Evolutionary conservation across 2,329 filamentous ascomycete species (phyloP), one percentile per base, ranked within the genome.

Genomic region (Trichoderma polysporum): DNA sequence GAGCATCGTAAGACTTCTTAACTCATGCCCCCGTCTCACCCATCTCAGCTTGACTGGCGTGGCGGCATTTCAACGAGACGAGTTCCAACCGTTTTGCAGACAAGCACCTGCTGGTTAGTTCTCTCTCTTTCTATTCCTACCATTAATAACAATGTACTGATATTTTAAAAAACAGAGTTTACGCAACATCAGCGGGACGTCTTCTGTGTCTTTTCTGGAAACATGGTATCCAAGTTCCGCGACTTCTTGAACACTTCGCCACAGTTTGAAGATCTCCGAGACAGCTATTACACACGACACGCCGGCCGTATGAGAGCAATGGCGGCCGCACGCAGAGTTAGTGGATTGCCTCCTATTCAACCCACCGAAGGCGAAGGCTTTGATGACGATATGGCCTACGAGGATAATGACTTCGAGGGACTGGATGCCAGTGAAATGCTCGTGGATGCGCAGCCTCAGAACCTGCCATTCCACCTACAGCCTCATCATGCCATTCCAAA

Each of bases 131-230:
- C 33, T 25, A 19, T 12, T 63, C 29, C 13, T 12, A 35, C n/a
- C 10, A n/a, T 17, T 15, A n/a, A 22, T n/a, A 57, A 12, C 41
- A 2, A n/a, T 19, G 17, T 54, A 15, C 53, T 80, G 64, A 80
- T 68, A 25, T 12, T 6, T 7, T n/a, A n/a, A n/a, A n/a, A 31
- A n/a, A 3, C 66, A 89, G 95, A 98, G 78, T 99, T 99, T 76
- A 98, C 94, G 19, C 91, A 94, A 54, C 93, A 97, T 75, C 95
- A 99, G 77, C 89, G 95, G 69, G 90, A 94, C 61, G 93, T 98
- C 8, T 99, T 99, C 76, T 99, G 95, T 75, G 95, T 99, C 63
- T 99, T 99, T 78, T 97, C 94, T 1, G 94, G 95, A 6, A 85
- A 87, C 29, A 94, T 94, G 65, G 94, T 99, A 2, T 82, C 83